Base-by-base conservation (phyloP, 306 rosid genomes). In the Luffa aegyptiaca region DNA sequence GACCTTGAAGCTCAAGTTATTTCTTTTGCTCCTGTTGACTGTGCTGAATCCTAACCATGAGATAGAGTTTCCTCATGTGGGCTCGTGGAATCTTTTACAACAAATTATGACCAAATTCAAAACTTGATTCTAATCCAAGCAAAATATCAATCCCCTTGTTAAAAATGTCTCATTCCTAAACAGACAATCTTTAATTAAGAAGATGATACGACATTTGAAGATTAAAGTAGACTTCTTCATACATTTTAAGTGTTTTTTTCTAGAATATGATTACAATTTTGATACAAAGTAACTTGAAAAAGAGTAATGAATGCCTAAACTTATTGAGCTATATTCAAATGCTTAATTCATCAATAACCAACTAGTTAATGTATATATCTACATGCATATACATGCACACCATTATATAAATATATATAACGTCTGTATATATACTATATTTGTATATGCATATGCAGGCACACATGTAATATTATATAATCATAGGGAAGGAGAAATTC, bases 21-120 rank as follows among this genome's bases (percentile, higher is more conserved):
- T 65, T 83, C 86, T 65, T 83, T 83, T 45, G 78, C 77, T 65
- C 81, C 81, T 11, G 79, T 76, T 31, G 74, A 80, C 35, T 80
- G 82, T 79, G 71, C 71, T 80, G 63, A 57, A 11, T 75, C 78
- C 45, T 26, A 73, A 14, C 77, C 59, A 73, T 70, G 12, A 70
- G 76, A 70, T 21, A 45, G 10, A 20, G 56, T 48, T 70, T 45
- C 73, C 51, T n/a, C 35, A 1, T 41, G 51, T 68, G 74, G 52
- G 6, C 41, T 9, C n/a, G 75, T 39, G 9, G 6, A 69, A 69
- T n/a, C 75, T 10, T 44, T 42, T 21, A 12, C 53, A 69, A 13
- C 57, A 46, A 46, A 45, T 71, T 48, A 71, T 12, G 10, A 71
- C 57, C 57, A 71, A 44, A 10, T 45, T 21, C 44, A 35, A 11